phyloP scores from a whole-genome alignment of 129 eudicot genomes.

The Helianthus annuus region HanXRQr2.0-SUNRISE NC_035441.2:187732419-187732918 shows the following conservation, averaged over 20 bases:
- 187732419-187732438: no score
- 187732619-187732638: conserved; percentile 90
- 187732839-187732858: conserved; percentile 99
- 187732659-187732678: conserved; percentile 66
- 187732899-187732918: conserved; percentile 37
- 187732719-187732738: no score
- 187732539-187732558: conserved; percentile 66
- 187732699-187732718: background rate
- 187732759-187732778: background rate
- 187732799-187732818: conserved; percentile 65
- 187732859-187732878: conserved; percentile 88
- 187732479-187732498: background rate
- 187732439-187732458: background rate
- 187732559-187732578: conserved; percentile 98
- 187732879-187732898: conserved; percentile 53
- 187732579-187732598: conserved; percentile 54
- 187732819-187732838: conserved; percentile 97
- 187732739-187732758: background rate
- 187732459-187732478: background rate
- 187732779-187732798: conserved; percentile 38
- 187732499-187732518: background rate
- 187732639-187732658: conserved; percentile 80
- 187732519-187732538: conserved; percentile 4
- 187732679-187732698: conserved; percentile 21
- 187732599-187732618: conserved; percentile 75